Evolutionary conservation across 208 protist species (phyloP).

Genomic region (Acanthamoeba culbertsoni): DNA sequence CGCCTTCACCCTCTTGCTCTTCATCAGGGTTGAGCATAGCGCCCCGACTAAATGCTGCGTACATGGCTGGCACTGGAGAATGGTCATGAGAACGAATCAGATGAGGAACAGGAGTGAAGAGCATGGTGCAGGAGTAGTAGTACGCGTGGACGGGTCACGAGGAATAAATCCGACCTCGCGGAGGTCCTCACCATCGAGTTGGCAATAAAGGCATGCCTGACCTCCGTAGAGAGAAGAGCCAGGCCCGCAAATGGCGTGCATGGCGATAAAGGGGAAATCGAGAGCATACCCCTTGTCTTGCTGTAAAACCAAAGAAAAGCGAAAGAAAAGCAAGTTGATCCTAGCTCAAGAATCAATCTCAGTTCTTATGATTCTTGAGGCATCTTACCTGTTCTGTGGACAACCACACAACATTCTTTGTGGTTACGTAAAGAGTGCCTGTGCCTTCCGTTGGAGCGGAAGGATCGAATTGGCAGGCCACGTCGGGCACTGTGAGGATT

Average conservation of each 20-base stretch:
- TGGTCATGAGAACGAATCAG: not conserved
- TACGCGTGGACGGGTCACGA: not conserved
- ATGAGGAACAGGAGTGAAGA: not conserved
- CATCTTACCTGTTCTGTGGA: not conserved
- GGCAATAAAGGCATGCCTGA: slow-evolving; percentile 12
- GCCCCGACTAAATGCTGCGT: slow-evolving; percentile 1
- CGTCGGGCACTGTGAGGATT: not conserved
- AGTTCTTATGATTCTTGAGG: not conserved
- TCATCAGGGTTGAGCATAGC: slow-evolving; percentile 49
- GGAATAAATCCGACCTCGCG: slow-evolving; percentile 30
- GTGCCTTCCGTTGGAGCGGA: not conserved
- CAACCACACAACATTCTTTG: slow-evolving; percentile 19
- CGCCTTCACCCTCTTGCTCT: slow-evolving; percentile 46
- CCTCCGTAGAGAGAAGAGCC: slow-evolving; percentile 8
- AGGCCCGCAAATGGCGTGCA: not conserved
- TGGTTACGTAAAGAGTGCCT: slow-evolving; percentile 26
- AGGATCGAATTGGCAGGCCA: not conserved
- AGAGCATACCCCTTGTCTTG: not conserved
- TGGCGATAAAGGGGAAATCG: not conserved
- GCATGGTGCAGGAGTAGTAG: too few species aligned
- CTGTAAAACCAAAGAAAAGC: not conserved
- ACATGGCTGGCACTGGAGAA: not conserved
- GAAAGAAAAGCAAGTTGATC: not conserved
- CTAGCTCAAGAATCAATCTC: too few species aligned
- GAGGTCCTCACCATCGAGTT: slow-evolving; percentile 41